Percentiles rank a stretch among this genome's conserved stretches.
Conservation (phyloP, 495 filamentous ascomycete species). For the Hypoxylon intermedium region DNA sequence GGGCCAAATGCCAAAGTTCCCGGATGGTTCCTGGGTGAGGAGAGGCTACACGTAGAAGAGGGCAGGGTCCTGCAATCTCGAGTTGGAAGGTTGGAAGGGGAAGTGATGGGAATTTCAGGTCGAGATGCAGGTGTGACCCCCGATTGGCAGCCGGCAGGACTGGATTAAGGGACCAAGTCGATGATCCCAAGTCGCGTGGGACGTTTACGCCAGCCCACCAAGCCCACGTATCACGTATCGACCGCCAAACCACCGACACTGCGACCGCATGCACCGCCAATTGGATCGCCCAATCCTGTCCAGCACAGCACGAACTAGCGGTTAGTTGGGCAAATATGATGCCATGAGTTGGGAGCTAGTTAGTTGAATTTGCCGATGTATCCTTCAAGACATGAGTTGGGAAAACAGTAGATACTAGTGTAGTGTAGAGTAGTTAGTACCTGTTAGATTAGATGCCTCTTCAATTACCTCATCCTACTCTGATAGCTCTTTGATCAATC, state of each 20-base stretch:
- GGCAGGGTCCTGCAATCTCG: slow-evolving; percentile 20
- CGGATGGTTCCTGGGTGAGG: slow-evolving; percentile 14
- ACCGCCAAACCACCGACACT: not conserved
- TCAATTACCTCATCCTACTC: slow-evolving; percentile 21
- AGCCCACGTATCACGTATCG: slow-evolving; percentile 14
- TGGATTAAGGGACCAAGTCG: slow-evolving; percentile 33
- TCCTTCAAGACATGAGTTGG: no score
- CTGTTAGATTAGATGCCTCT: not conserved
- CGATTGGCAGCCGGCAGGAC: slow-evolving; percentile 33
- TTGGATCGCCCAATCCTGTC: slow-evolving; percentile 23
- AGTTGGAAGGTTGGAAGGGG: slow-evolving; percentile 17
- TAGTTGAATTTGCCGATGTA: slow-evolving; percentile 7
- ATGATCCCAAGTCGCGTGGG: slow-evolving; percentile 38
- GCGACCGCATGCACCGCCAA: slow-evolving; percentile 8
- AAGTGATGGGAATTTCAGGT: slow-evolving; percentile 13
- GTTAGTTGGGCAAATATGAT: slow-evolving; percentile 31
- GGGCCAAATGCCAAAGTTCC: slow-evolving; percentile 6
- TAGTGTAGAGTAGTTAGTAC: no score
- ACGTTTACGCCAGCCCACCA: slow-evolving; percentile 19
- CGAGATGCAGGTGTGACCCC: slow-evolving; percentile 32
- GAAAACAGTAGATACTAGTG: no score
- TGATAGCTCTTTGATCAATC: slow-evolving; percentile 17
- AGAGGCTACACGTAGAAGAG: slow-evolving; percentile 36
- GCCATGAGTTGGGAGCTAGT: slow-evolving; percentile 22
- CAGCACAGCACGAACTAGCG: slow-evolving; percentile 20